Conservation (phyloP, 371 early-diverging fungal genomes). For the Fennellomyces sp. region DNA sequence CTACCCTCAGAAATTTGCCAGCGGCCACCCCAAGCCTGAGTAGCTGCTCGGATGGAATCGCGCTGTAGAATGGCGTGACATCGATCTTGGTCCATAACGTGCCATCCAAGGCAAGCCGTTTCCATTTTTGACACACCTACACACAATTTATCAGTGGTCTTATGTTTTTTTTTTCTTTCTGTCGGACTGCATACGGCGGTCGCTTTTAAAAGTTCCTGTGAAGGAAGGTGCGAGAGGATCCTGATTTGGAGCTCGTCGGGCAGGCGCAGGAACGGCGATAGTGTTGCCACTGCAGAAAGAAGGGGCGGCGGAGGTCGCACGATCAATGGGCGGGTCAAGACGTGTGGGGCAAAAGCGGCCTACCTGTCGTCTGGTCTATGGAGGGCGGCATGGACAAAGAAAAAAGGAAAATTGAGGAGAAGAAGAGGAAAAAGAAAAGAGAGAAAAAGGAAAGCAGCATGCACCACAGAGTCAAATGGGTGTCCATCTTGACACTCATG, state of each 20-base stretch:
- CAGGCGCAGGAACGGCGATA: conserved; percentile 14
- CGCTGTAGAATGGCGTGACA: conserved; percentile 50
- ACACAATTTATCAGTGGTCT: too few relatives aligned
- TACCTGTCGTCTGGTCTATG: background rate
- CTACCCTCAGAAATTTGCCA: conserved; percentile 51
- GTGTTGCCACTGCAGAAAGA: background rate
- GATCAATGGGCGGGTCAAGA: too few relatives aligned
- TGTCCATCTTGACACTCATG: background rate
- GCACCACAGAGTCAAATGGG: background rate
- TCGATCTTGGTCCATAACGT: conserved; percentile 56
- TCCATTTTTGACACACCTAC: conserved; percentile 52
- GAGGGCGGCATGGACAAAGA: background rate
- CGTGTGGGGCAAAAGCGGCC: too few relatives aligned
- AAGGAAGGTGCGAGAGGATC: conserved; percentile 30
- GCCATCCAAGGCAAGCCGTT: conserved; percentile 51
- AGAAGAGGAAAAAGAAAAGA: conserved; percentile 2
- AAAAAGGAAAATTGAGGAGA: conserved; percentile 4
- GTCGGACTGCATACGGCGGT: conserved; percentile 28
- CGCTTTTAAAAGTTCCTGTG: conserved; percentile 36
- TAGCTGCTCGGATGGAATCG: conserved; percentile 50
- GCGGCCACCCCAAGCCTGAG: conserved; percentile 46
- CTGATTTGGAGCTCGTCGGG: conserved; percentile 46
- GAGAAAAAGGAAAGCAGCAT: background rate
- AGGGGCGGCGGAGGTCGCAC: too few relatives aligned
- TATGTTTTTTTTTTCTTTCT: too few relatives aligned